These are phyloP conservation scores for Basidiobolus meristosporus DNA, from an alignment of 371 early-diverging fungal genomes.

Conservation along the genomic window DNA sequence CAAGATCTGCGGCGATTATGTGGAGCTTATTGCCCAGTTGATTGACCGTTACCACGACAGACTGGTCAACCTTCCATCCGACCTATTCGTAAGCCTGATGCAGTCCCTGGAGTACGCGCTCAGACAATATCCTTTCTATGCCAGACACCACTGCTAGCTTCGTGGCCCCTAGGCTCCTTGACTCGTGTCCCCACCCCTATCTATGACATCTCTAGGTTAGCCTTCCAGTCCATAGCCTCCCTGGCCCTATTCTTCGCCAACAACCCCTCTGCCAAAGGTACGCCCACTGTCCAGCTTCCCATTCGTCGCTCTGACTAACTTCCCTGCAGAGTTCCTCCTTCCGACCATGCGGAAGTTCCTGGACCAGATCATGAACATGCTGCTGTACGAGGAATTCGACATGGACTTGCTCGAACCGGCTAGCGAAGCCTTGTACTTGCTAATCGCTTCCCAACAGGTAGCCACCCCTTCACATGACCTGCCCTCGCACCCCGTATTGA, in stretches of 20 bases:
- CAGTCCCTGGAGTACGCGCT: slow-evolving; percentile 45
- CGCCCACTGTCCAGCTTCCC: neutral
- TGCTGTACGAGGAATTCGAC: slow-evolving; percentile 3
- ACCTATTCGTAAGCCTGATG: slow-evolving; percentile 32
- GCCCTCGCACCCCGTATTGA: too few relatives aligned
- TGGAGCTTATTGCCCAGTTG: slow-evolving; percentile 36
- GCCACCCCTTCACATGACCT: too few relatives aligned
- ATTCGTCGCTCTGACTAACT: neutral
- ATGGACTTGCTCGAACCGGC: slow-evolving; percentile 1
- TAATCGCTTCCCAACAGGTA: slow-evolving; percentile 3
- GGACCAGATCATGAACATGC: neutral
- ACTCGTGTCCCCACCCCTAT: slow-evolving; percentile 1
- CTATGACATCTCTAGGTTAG: slow-evolving; percentile 1
- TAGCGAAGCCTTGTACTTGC: slow-evolving; percentile 1
- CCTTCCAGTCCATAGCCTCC: slow-evolving; percentile 2
- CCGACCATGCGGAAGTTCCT: too few relatives aligned
- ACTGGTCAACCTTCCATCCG: slow-evolving; percentile 24
- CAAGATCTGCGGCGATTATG: slow-evolving; percentile 39
- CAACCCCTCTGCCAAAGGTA: slow-evolving; percentile 1
- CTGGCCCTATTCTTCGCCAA: slow-evolving; percentile 1
- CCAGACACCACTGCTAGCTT: neutral
- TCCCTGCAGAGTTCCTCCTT: too few relatives aligned
- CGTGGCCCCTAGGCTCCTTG: neutral
- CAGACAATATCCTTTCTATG: slow-evolving; percentile 7
- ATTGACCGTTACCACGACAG: slow-evolving; percentile 47